A percentile compares a stretch with the other conserved stretches of the same genome.
Evolutionary conservation across 169 alveolate species (phyloP).

Genomic region (Toxoplasma gondii): DNA sequence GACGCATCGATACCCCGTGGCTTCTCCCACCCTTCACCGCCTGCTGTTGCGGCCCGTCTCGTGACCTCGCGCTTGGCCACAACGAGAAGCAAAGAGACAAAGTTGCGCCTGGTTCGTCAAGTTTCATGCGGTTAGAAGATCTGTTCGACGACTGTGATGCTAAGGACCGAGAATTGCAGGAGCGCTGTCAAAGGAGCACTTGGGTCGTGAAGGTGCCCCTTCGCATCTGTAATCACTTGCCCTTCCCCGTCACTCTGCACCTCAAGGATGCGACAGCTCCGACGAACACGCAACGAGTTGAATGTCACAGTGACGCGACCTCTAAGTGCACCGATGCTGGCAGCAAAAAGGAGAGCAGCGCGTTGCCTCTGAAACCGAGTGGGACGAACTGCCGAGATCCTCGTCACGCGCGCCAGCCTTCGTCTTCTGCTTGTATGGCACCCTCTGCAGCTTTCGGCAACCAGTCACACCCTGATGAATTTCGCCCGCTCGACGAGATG

Average conservation of each 20-base stretch:
- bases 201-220: constrained; percentile 23
- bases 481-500: too few species aligned
- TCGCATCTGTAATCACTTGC: constrained; percentile 21
- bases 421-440: not conserved
- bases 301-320: not conserved
- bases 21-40: not conserved
- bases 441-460: not conserved
- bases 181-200: not conserved
- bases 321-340: not conserved
- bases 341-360: not conserved
- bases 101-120: not conserved
- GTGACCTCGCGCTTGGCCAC: not conserved
- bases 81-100: not conserved
- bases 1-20: not conserved
- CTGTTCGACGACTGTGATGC: not conserved
- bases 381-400: not conserved
- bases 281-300: not conserved
- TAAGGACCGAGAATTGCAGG: not conserved
- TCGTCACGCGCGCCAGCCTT: not conserved
- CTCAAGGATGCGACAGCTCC: not conserved
- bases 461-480: not conserved
- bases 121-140: not conserved
- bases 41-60: not conserved
- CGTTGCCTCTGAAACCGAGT: not conserved
- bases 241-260: not conserved